Conservation (phyloP, 148 eudicot genomes). For the Talinum fruticosum region DNA sequence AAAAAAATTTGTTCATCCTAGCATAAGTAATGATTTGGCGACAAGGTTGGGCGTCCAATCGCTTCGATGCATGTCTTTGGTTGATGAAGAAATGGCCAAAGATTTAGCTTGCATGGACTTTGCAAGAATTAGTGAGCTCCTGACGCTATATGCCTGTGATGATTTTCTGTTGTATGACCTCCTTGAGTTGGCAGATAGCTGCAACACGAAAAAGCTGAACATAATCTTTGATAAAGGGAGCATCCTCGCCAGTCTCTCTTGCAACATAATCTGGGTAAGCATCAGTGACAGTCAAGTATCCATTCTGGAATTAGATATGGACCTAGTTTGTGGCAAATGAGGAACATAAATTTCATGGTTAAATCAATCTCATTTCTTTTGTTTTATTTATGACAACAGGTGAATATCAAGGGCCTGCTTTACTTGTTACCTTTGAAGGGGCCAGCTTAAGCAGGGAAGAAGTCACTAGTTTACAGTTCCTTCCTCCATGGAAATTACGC, state of each 20-base stretch:
- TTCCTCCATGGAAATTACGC: conserved; percentile 92
- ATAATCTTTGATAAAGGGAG: conserved; percentile 80
- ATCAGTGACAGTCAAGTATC: neutral
- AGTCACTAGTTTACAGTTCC: conserved; percentile 81
- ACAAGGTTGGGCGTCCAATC: conserved; percentile 84
- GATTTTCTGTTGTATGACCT: conserved; percentile 83
- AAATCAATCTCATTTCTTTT: conserved; percentile 4
- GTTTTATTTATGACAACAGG: conserved; percentile 40
- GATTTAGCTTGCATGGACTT: conserved; percentile 95
- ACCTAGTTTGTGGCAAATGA: neutral
- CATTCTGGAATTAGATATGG: neutral
- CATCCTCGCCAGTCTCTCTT: conserved; percentile 83
- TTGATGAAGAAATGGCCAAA: conserved; percentile 91
- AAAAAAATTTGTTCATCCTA: conserved; percentile 72
- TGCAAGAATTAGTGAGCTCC: conserved; percentile 69
- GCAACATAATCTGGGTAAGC: conserved; percentile 94
- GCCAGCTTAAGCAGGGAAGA: conserved; percentile 89
- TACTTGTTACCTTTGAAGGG: conserved; percentile 80
- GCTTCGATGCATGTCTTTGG: conserved; percentile 83
- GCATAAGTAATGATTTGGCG: conserved; percentile 74
- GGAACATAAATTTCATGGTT: neutral
- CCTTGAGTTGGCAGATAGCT: conserved; percentile 96
- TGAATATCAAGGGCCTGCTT: conserved; percentile 93
- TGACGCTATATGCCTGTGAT: conserved; percentile 53
- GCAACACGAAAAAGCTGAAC: conserved; percentile 84